Evolutionary conservation across 306 rosid genomes (phyloP).

Genomic region (Quercus cerris): DNA sequence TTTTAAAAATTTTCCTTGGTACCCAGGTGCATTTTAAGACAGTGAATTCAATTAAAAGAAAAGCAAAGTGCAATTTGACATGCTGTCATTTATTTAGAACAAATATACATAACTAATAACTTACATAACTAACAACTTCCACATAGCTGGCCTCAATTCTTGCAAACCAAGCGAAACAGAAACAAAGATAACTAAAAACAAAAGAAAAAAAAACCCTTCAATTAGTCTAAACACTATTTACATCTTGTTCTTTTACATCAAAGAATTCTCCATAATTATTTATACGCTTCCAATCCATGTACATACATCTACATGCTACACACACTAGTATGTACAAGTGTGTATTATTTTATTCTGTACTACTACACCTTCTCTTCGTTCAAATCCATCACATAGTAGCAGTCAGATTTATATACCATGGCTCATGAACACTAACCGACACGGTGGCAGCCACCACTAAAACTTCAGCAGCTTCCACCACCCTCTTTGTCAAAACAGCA

Average conservation of each 20-base stretch:
- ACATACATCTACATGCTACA: conserved; percentile 23
- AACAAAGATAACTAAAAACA: neutral
- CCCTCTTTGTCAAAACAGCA: conserved; percentile 40
- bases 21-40: too few relatives aligned
- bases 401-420: conserved; percentile 67
- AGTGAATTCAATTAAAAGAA: too few relatives aligned
- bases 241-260: conserved; percentile 24
- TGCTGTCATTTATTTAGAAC: too few relatives aligned
- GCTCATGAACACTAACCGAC: conserved; percentile 73
- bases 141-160: too few relatives aligned
- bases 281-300: conserved; percentile 20
- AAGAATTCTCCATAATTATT: conserved; percentile 24
- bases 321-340: conserved; percentile 41
- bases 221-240: conserved; percentile 1
- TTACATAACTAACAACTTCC: too few relatives aligned
- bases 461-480: conserved; percentile 71
- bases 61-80: too few relatives aligned
- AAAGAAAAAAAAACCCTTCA: neutral
- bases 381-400: conserved; percentile 30
- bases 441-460: conserved; percentile 71
- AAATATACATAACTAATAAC: too few relatives aligned
- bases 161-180: too few relatives aligned
- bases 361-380: neutral
- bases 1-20: too few relatives aligned
- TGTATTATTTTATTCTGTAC: conserved; percentile 18